Evolutionary conservation across 116 monocot genomes (phyloP).

Genomic region (Iris pallida): DNA sequence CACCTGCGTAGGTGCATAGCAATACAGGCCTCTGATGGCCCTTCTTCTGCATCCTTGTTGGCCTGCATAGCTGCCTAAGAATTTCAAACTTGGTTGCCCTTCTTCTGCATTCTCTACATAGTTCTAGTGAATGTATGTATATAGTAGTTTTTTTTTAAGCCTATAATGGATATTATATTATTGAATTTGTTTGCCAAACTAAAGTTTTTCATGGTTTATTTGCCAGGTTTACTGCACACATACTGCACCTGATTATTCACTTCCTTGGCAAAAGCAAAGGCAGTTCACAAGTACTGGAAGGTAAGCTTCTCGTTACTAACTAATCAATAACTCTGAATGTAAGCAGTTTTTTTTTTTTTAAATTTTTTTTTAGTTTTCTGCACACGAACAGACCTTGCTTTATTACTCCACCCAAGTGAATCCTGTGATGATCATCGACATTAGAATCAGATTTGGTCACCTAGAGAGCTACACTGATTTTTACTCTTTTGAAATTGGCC

Average conservation of each 20-base stretch:
- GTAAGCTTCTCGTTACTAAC: conserved; percentile 21
- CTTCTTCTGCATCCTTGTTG: too few species aligned
- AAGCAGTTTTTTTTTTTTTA: too few species aligned
- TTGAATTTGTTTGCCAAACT: neutral
- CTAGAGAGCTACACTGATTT: too few species aligned
- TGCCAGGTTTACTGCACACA: conserved; percentile 87
- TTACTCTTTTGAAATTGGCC: too few species aligned
- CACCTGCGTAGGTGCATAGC: too few species aligned
- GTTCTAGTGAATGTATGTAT: neutral
- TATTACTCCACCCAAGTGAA: too few species aligned
- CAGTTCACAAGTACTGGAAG: conserved; percentile 64
- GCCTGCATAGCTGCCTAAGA: too few species aligned
- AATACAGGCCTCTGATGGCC: too few species aligned
- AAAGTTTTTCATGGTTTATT: conserved; percentile 3
- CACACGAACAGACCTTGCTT: too few species aligned
- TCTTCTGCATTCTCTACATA: neutral
- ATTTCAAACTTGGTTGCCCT: neutral
- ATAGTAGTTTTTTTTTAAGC: neutral
- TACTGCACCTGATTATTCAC: conserved; percentile 86
- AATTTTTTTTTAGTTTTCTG: too few species aligned
- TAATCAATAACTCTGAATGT: neutral
- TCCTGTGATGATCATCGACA: too few species aligned
- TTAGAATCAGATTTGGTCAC: too few species aligned
- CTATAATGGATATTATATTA: neutral
- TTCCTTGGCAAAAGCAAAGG: conserved; percentile 98